Evolutionary conservation across 805 yeast species (phyloP), one percentile per base, ranked within the genome.

Genomic region (Schizosaccharomyces octosporus): DNA sequence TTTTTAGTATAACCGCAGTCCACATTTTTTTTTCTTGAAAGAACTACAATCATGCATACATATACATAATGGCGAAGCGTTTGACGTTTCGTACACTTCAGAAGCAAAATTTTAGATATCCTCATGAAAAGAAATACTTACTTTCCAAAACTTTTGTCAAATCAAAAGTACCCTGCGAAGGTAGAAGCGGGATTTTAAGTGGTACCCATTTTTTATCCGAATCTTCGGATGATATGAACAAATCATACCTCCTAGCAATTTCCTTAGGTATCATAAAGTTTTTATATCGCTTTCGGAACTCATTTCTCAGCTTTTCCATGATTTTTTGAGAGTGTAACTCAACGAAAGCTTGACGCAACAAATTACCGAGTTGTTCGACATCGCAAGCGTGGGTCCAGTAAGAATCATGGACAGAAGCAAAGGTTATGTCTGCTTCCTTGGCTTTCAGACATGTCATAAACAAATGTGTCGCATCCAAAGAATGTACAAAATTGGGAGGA

Each of bases 391-490:
- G 97, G 0, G 97, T 88, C 98, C 98, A 90, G 71, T 86, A 90
- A 0, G 97, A 90, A 70, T 90, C 98, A 72, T 90, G 98, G 29
- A 90, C 98, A 0, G 97, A 82, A 0, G 97, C 96, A 76, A 93
- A 90, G 13, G 81, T 75, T 60, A 93, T 72, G 0, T 79, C 81
- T 1, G 69, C 69, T 54, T 81, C 77, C 4, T 84, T 81, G 71
- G 96, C 87, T 29, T 81, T 81, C 60, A 80, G 75, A 0, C 97
- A 95, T 7, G 95, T 84, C 75, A 89, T 73, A 61, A 93, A 75
- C 98, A 90, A 93, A 70, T 90, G 98, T 0, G 96, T 84, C 1
- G 97, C 97, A 76, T 90, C 98, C 63, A 90, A 75, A 0, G 97
- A 90, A 70, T 90, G 98, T 61, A 90, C 85, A 71, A 79, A 90